Evolutionary conservation across 2,329 filamentous ascomycete genomes (phyloP).

Genomic region (Calonectria leucothoes): DNA sequence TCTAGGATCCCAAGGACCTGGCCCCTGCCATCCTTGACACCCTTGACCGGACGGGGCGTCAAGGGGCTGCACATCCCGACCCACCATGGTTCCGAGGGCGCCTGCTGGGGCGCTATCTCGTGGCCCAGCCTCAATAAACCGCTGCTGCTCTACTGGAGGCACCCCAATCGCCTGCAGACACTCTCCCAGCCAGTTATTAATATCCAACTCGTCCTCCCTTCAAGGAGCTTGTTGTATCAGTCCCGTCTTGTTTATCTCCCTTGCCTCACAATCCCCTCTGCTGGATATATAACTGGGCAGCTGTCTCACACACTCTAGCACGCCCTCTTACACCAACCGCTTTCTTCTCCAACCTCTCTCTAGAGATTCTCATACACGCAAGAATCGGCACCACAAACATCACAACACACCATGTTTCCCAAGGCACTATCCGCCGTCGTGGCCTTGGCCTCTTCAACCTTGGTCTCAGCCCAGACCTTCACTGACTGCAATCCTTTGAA

Average conservation of each 20-base stretch:
- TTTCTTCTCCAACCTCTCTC: constrained; percentile 18
- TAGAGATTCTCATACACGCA: not conserved
- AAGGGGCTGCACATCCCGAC: constrained; percentile 36
- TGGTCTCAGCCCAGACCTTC: constrained; percentile 67
- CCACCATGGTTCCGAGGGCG: constrained; percentile 35
- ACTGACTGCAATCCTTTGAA: constrained; percentile 67
- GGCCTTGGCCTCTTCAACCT: constrained; percentile 60
- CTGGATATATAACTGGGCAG: constrained; percentile 25
- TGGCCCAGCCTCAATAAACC: constrained; percentile 36
- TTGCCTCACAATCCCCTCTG: not conserved
- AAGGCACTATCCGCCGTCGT: constrained; percentile 58
- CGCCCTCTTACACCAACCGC: constrained; percentile 8
- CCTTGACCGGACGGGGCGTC: constrained; percentile 26
- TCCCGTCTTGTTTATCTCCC: constrained; percentile 13
- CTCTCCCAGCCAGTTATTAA: constrained; percentile 32
- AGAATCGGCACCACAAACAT: not conserved
- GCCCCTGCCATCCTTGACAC: constrained; percentile 26
- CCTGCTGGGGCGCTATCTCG: constrained; percentile 25
- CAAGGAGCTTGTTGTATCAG: not conserved
- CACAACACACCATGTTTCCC: constrained; percentile 51
- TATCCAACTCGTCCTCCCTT: constrained; percentile 20
- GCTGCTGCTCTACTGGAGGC: constrained; percentile 18
- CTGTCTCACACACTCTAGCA: constrained; percentile 32
- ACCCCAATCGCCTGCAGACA: constrained; percentile 20
- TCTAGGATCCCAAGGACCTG: constrained; percentile 18